phyloP scores from a whole-genome alignment of 331 rosid genomes.

The Erythrophleum ivorense region DNA sequence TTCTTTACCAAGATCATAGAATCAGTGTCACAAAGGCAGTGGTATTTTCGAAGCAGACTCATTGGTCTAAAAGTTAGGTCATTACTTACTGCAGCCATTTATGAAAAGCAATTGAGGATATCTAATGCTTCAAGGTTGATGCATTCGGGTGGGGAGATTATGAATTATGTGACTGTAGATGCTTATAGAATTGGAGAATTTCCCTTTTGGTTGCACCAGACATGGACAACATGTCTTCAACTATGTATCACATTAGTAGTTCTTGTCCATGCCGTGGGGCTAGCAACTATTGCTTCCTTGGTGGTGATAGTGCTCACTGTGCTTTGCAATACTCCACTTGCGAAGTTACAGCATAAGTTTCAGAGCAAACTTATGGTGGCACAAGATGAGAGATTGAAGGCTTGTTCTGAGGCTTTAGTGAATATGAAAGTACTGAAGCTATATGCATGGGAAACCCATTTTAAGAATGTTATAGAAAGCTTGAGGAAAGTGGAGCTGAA shows the following conservation, averaged over 20 bases:
- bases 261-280: conserved; percentile 51
- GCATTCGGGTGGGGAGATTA: conserved; percentile 68
- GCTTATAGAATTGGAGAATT: conserved; percentile 67
- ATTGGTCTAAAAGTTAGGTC: conserved; percentile 64
- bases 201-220: conserved; percentile 64
- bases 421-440: conserved; percentile 69
- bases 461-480: conserved; percentile 46
- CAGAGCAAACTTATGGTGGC: conserved; percentile 57
- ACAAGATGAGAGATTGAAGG: conserved; percentile 67
- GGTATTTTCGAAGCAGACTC: conserved; percentile 54
- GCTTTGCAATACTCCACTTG: conserved; percentile 53
- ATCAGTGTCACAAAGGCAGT: conserved; percentile 67
- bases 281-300: conserved; percentile 59
- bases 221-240: conserved; percentile 62
- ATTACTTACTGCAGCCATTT: conserved; percentile 52
- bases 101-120: conserved; percentile 47
- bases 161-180: conserved; percentile 65
- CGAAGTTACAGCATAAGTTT: conserved; percentile 55
- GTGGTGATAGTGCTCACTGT: conserved; percentile 52
- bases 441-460: conserved; percentile 66
- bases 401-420: conserved; percentile 56
- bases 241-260: conserved; percentile 49
- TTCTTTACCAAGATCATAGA: conserved; percentile 54
- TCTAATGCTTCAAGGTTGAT: conserved; percentile 51
- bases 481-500: conserved; percentile 53